These are phyloP conservation scores for Ogataea trehaloabstinens DNA, from an alignment of 805 yeast species.

Conservation along the genomic window DNA sequence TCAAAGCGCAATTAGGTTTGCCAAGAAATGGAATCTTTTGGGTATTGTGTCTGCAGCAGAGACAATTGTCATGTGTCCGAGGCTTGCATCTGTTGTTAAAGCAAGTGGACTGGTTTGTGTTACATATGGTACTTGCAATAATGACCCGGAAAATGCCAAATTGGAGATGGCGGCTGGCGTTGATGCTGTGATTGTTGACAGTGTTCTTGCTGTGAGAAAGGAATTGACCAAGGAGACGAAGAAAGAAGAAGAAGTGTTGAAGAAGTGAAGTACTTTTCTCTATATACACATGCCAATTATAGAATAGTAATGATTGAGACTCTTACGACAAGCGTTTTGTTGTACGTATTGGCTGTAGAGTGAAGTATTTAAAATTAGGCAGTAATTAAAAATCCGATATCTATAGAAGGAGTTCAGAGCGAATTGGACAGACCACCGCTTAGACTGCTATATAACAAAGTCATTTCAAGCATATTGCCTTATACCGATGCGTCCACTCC, in stretches of 20 bases:
- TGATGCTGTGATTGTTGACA: slow-evolving; percentile 97
- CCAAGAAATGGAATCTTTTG: slow-evolving; percentile 84
- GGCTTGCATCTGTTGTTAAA: slow-evolving; percentile 88
- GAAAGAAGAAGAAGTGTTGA: slow-evolving; percentile 3
- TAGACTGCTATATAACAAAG: too few relatives aligned
- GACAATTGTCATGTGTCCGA: slow-evolving; percentile 84
- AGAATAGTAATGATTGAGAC: too few relatives aligned
- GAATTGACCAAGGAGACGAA: slow-evolving; percentile 48
- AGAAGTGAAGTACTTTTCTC: too few relatives aligned
- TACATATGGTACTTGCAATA: slow-evolving; percentile 83
- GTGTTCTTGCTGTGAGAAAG: slow-evolving; percentile 88
- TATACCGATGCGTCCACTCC: too few relatives aligned
- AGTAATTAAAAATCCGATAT: too few relatives aligned
- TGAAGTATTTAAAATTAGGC: too few relatives aligned
- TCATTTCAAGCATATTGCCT: too few relatives aligned
- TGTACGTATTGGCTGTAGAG: too few relatives aligned
- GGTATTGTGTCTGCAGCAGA: slow-evolving; percentile 90
- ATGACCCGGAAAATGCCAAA: slow-evolving; percentile 78
- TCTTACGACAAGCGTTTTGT: too few relatives aligned
- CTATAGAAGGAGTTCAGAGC: too few relatives aligned
- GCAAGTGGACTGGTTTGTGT: slow-evolving; percentile 90
- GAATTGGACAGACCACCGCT: too few relatives aligned
- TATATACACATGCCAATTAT: too few relatives aligned
- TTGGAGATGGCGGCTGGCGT: slow-evolving; percentile 92
- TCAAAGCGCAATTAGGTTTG: slow-evolving; percentile 88